Evolutionary conservation across 805 yeast genomes (phyloP).

Genomic region (Isabelozyma rhagii): DNA sequence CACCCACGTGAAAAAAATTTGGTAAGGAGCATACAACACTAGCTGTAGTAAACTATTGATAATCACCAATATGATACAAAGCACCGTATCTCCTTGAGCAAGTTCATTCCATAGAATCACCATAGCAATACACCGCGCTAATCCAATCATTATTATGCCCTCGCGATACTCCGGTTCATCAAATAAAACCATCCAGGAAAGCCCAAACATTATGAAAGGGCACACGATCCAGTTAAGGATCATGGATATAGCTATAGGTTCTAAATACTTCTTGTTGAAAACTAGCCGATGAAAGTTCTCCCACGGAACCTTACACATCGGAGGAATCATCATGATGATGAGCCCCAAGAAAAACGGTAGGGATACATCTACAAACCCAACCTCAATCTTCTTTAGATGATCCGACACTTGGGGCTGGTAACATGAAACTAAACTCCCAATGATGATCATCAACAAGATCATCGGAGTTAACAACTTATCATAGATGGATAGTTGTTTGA

Average conservation of each 20-base stretch:
- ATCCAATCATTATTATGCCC: constrained; percentile 58
- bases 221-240: constrained; percentile 54
- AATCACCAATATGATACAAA: constrained; percentile 53
- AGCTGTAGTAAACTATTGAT: constrained; percentile 51
- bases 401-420: background rate
- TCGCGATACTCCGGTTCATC: constrained; percentile 46
- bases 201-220: constrained; percentile 54
- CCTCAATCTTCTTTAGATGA: background rate
- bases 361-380: constrained; percentile 33
- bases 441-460: background rate
- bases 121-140: constrained; percentile 64
- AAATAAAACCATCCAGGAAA: constrained; percentile 51
- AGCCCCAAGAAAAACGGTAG: constrained; percentile 49
- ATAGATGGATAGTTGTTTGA: background rate
- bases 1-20: constrained; percentile 44
- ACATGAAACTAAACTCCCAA: background rate
- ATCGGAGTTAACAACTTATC: background rate
- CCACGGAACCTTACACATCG: constrained; percentile 53
- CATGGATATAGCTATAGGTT: constrained; percentile 36
- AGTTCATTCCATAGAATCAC: constrained; percentile 57
- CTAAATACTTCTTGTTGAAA: constrained; percentile 9
- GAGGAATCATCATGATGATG: constrained; percentile 57
- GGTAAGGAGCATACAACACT: constrained; percentile 51
- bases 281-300: constrained; percentile 30
- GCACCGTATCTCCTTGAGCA: constrained; percentile 48